Percentiles rank a stretch among this genome's conserved stretches.
Conservation (phyloP, 2,329 filamentous ascomycete genomes). For the Onygenales sp. region DNA sequence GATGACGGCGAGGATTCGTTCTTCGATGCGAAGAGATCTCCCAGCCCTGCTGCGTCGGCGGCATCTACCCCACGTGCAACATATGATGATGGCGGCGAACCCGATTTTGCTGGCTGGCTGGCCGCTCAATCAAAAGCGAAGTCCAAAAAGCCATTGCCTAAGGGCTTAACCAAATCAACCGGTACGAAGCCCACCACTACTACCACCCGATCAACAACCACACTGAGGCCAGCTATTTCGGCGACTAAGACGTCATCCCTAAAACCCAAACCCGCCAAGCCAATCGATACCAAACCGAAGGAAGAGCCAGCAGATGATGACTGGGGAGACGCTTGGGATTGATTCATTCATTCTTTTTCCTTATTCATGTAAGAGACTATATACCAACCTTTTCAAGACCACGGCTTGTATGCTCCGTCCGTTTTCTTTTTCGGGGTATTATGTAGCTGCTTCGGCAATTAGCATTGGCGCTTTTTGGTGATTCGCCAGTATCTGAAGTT, state of each 20-base stretch:
- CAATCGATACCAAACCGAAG: constrained; percentile 57
- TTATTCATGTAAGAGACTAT: not conserved
- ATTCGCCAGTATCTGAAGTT: not conserved
- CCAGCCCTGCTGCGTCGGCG: constrained; percentile 22
- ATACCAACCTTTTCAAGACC: not conserved
- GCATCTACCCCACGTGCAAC: constrained; percentile 29
- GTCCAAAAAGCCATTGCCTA: constrained; percentile 63
- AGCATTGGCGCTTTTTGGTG: not conserved
- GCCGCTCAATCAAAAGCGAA: constrained; percentile 77
- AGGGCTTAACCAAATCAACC: constrained; percentile 62
- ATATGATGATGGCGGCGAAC: constrained; percentile 77
- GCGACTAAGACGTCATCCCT: constrained; percentile 27
- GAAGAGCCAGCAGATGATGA: constrained; percentile 31
- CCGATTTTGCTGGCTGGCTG: constrained; percentile 92
- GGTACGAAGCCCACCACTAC: constrained; percentile 20
- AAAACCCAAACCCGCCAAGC: constrained; percentile 50
- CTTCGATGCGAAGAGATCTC: constrained; percentile 29
- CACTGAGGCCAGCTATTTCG: constrained; percentile 16
- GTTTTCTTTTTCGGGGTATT: not conserved
- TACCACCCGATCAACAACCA: constrained; percentile 28
- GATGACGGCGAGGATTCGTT: constrained; percentile 39
- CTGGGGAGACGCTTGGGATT: constrained; percentile 43
- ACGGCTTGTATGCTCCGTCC: not conserved
- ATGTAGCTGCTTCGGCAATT: not conserved
- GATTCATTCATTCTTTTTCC: constrained; percentile 5